phyloP scores from a whole-genome alignment of 2,329 filamentous ascomycete genomes.

The Penicillium sp. region DNA sequence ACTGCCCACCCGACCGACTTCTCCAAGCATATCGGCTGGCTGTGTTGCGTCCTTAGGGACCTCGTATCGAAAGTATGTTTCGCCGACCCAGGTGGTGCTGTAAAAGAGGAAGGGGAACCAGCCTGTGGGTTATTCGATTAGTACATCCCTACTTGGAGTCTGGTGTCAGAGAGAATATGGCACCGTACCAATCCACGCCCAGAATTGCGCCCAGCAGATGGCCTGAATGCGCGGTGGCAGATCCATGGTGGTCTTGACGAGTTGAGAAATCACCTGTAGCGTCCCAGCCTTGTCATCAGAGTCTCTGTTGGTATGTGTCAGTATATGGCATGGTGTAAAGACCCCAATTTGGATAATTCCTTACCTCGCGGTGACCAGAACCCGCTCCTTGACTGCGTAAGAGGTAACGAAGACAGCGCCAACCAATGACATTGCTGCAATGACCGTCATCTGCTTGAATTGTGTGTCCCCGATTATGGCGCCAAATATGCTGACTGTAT shows the following conservation, averaged over 20 bases:
- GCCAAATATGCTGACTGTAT: constrained; percentile 71
- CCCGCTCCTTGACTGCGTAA: constrained; percentile 77
- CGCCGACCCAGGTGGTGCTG: constrained; percentile 91
- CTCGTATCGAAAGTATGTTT: constrained; percentile 90
- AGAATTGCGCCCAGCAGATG: constrained; percentile 92
- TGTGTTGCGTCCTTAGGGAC: constrained; percentile 51
- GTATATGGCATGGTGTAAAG: too few species aligned
- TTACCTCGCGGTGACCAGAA: constrained; percentile 54
- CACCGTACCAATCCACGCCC: constrained; percentile 77
- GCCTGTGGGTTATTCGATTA: too few species aligned
- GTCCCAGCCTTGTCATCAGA: constrained; percentile 40
- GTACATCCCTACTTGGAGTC: constrained; percentile 30
- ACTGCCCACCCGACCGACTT: constrained; percentile 84
- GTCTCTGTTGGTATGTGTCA: too few species aligned
- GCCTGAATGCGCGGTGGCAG: constrained; percentile 76
- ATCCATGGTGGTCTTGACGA: constrained; percentile 66
- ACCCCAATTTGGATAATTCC: too few species aligned
- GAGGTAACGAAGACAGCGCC: constrained; percentile 69
- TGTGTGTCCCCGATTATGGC: constrained; percentile 72
- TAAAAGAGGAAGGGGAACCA: constrained; percentile 99
- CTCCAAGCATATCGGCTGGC: constrained; percentile 67
- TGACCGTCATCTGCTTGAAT: constrained; percentile 85
- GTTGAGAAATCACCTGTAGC: constrained; percentile 62
- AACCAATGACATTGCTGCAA: constrained; percentile 63
- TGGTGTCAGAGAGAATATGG: too few species aligned